Evolutionary conservation across 2,329 filamentous ascomycete genomes (phyloP).

Genomic region (Phyllosticta paracitricarpa): DNA sequence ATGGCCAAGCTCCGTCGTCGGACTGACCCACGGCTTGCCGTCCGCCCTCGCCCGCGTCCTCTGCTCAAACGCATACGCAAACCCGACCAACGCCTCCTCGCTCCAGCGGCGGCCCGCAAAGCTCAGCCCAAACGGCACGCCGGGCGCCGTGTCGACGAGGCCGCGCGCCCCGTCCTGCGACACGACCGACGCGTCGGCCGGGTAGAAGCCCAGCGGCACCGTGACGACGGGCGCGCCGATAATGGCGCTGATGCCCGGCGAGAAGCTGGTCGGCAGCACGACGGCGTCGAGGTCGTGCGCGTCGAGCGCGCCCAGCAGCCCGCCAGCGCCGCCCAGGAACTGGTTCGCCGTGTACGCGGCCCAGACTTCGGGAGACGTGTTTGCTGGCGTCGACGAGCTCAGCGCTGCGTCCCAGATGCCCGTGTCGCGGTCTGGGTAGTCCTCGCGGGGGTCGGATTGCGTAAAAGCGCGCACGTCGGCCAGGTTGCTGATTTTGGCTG

Average conservation of each 20-base stretch:
- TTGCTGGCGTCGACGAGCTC: conserved; percentile 38
- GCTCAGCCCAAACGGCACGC: conserved; percentile 50
- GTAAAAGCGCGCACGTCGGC: conserved; percentile 47
- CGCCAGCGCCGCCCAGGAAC: conserved; percentile 47
- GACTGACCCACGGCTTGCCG: conserved; percentile 40
- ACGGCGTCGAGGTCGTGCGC: conserved; percentile 51
- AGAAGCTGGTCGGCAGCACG: conserved; percentile 46
- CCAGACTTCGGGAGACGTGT: conserved; percentile 49
- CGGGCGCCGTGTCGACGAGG: conserved; percentile 44
- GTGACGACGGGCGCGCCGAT: conserved; percentile 53
- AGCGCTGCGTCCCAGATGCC: conserved; percentile 45
- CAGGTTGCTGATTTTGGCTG: conserved; percentile 43
- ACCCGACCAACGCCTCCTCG: conserved; percentile 52
- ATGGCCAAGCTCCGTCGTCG: conserved; percentile 30
- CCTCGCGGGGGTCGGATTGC: conserved; percentile 41
- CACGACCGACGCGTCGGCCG: conserved; percentile 36
- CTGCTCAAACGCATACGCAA: conserved; percentile 62
- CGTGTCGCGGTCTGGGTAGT: conserved; percentile 54
- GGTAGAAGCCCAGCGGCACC: conserved; percentile 51
- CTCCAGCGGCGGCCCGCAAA: conserved; percentile 53
- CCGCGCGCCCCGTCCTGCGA: conserved; percentile 33
- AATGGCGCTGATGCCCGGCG: conserved; percentile 41
- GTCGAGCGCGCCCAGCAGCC: conserved; percentile 50
- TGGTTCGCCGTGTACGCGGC: conserved; percentile 43
- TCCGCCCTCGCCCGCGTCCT: conserved; percentile 39